These are phyloP conservation scores for Dipteronia sinensis DNA, from an alignment of 345 rosid species.

Conservation along the genomic window DNA sequence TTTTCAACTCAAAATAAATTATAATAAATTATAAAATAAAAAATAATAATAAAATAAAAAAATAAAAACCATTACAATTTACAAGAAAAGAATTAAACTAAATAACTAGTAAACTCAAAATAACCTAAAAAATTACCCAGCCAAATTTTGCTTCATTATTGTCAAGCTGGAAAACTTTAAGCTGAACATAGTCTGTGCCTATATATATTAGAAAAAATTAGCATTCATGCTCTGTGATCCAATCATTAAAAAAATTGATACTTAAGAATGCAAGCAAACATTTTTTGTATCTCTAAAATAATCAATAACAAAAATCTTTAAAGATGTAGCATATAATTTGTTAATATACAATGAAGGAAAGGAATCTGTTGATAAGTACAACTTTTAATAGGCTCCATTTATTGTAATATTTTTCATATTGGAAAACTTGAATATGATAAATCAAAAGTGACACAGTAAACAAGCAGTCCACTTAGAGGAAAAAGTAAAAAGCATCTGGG, in stretches of 20 bases:
- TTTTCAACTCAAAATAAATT: background rate
- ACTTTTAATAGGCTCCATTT: background rate
- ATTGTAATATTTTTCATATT: background rate
- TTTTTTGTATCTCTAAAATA: background rate
- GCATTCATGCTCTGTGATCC: background rate
- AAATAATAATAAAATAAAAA: no score
- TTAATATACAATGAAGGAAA: background rate
- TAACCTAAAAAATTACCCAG: conserved; percentile 61
- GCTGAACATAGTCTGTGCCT: conserved; percentile 67
- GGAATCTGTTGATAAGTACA: background rate
- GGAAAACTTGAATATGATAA: no score
- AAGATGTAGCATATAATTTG: background rate
- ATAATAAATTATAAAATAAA: background rate
- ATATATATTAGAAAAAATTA: conserved; percentile 30
- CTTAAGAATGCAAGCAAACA: background rate
- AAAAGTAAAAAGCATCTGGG: background rate
- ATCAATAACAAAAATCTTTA: background rate
- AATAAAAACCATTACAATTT: no score
- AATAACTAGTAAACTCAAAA: conserved; percentile 18
- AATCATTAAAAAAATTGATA: conserved; percentile 8
- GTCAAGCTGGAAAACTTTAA: conserved; percentile 84
- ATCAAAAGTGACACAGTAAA: no score
- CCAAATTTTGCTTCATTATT: conserved; percentile 63
- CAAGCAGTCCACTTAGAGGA: no score
- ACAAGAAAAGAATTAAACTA: no score